Evolutionary conservation across 768 basidiomycete genomes (phyloP), one percentile per base, ranked within the genome.

Genomic region (Tricholoma flavovirens): DNA sequence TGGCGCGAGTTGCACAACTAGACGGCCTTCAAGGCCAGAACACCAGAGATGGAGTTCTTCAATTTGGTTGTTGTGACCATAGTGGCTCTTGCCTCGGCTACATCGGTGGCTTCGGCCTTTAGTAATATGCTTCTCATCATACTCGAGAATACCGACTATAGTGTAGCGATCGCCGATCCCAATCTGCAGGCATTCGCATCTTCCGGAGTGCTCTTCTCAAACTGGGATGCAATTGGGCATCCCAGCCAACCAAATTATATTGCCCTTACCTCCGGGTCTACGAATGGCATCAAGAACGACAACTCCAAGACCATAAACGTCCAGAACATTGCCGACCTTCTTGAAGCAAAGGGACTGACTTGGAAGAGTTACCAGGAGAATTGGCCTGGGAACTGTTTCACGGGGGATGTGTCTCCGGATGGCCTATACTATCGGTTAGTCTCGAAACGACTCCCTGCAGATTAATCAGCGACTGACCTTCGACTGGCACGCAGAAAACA

Each of bases 91-190:
- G 38, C 9, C 5, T 49, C 22, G 19, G 32, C 22, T 32, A 19
- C 48, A 9, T 26, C 48, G 2, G 48, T 11, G 5, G 24, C n/a
- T 2, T 12, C 35, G 15, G 17, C 38, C 4, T 33, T 5, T 43
- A 43, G 15, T 21, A 11, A 32, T 45, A 52, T 21, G 55, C 40
- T 54, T 36, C 61, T 52, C 14, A 63, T 71, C 66, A 56, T 58
- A 64, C n/a, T 70, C 64, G n/a, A 71, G 59, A 21, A 2, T 58
- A 50, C 53, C 12, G 45, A 67, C 60, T 30, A 78, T 71, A 3
- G 78, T 77, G 53, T 77, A 75, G 55, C 55, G 30, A 56, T 56
- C 48, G 54, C 54, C n/a, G 55, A 56, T 51, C 50, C 55, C 55
- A 56, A 56, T 24, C 49, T 56, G 9, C 17, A 35, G 26, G 29